Conservation (phyloP, 164 flowering plant genomes). For the Annona squamosa region DNA sequence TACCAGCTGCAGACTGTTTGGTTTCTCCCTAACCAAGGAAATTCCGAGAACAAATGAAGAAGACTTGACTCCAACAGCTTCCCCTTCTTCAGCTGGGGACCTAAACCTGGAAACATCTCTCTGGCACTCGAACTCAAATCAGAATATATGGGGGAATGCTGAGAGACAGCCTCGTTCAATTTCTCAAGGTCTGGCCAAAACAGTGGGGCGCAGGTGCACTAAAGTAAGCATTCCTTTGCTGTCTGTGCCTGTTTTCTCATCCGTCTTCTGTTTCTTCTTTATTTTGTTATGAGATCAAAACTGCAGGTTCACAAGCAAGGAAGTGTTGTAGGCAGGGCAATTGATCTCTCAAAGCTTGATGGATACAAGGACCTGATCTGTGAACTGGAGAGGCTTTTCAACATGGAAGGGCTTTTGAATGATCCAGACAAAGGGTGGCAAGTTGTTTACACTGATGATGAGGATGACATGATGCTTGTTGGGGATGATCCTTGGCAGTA, state of each 20-base stretch:
- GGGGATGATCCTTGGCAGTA: slow-evolving; percentile 30
- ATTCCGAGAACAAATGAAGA: slow-evolving; percentile 19
- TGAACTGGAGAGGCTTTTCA: slow-evolving; percentile 22
- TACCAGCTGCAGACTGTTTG: slow-evolving; percentile 75
- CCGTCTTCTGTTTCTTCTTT: slow-evolving; percentile 22
- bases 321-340: slow-evolving; percentile 30
- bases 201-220: slow-evolving; percentile 41
- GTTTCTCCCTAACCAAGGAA: slow-evolving; percentile 70
- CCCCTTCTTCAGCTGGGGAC: slow-evolving; percentile 19
- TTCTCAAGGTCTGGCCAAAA: slow-evolving; percentile 25
- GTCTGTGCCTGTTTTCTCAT: slow-evolving; percentile 26
- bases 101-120: slow-evolving; percentile 21
- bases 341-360: slow-evolving; percentile 29
- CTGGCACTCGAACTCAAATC: slow-evolving; percentile 15
- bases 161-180: slow-evolving; percentile 28
- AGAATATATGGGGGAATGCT: background rate
- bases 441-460: slow-evolving; percentile 21
- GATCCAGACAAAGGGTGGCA: slow-evolving; percentile 27
- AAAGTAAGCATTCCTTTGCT: slow-evolving; percentile 33
- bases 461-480: slow-evolving; percentile 27
- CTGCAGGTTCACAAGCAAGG: slow-evolving; percentile 19
- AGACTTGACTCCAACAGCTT: slow-evolving; percentile 16
- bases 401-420: slow-evolving; percentile 26
- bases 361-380: slow-evolving; percentile 25
- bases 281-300: slow-evolving; percentile 15